Conservation (phyloP, 2,329 filamentous ascomycete species). For the Fusarium domesticum region DNA sequence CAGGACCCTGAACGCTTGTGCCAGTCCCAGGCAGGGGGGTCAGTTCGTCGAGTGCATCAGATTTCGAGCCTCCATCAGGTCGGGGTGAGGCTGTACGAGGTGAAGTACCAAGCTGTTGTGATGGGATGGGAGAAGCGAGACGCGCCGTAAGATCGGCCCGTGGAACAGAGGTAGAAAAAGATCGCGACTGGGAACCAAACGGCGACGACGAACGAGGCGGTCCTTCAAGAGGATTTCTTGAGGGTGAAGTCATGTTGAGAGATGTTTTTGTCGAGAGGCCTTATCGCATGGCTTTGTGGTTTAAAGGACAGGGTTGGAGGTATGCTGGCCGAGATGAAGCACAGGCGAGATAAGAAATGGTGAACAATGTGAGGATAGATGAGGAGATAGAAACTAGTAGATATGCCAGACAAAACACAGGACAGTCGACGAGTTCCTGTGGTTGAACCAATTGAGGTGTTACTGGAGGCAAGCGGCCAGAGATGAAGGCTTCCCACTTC, state of each 20-base stretch:
- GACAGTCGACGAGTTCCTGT: too few species aligned
- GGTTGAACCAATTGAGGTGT: not conserved
- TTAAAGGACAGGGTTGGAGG: conserved; percentile 7
- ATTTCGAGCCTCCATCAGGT: conserved; percentile 18
- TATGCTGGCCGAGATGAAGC: conserved; percentile 14
- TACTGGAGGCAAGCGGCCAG: not conserved
- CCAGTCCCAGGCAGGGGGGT: conserved; percentile 65
- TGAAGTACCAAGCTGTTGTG: conserved; percentile 37
- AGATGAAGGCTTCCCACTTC: not conserved
- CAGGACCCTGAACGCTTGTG: conserved; percentile 68
- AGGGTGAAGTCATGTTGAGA: conserved; percentile 38
- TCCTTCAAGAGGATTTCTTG: conserved; percentile 37
- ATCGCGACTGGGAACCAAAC: conserved; percentile 44
- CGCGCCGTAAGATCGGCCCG: conserved; percentile 60
- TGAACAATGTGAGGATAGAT: too few species aligned
- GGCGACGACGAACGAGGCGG: conserved; percentile 47
- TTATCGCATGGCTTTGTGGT: conserved; percentile 28
- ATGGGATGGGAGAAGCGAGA: conserved; percentile 55
- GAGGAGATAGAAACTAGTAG: not conserved
- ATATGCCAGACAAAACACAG: too few species aligned
- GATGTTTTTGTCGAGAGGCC: conserved; percentile 13
- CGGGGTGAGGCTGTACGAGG: conserved; percentile 36
- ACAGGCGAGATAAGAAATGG: conserved; percentile 9
- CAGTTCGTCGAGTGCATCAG: conserved; percentile 41
- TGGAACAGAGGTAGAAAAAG: conserved; percentile 51